Evolutionary conservation across 768 basidiomycete species (phyloP).

Genomic region (Mycena albidolilacea): DNA sequence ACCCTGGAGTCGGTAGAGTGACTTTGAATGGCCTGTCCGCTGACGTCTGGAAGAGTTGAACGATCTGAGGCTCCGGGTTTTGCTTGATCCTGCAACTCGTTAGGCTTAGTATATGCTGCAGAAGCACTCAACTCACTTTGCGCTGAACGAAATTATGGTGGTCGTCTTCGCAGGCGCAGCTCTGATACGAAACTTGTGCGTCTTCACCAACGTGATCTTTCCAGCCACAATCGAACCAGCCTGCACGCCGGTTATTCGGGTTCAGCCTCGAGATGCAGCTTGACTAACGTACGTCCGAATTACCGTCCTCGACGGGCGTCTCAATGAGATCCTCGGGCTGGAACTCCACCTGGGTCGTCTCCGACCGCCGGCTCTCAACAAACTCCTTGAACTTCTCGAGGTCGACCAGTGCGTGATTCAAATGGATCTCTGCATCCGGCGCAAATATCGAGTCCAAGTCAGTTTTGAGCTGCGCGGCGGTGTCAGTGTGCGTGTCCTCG

Average conservation of each 20-base stretch:
- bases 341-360: constrained; percentile 16
- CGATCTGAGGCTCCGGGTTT: constrained; percentile 31
- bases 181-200: constrained; percentile 32
- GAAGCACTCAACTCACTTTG: constrained; percentile 19
- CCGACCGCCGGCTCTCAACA: constrained; percentile 9
- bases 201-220: constrained; percentile 28
- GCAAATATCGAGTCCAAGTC: constrained; percentile 24
- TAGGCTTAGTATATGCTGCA: no score
- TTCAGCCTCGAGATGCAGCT: neutral
- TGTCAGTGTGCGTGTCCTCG: neutral
- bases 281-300: constrained; percentile 13
- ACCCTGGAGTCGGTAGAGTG: neutral
- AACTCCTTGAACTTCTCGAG: constrained; percentile 18
- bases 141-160: constrained; percentile 35
- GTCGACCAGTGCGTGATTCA: constrained; percentile 32
- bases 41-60: constrained; percentile 37
- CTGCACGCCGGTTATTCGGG: constrained; percentile 5
- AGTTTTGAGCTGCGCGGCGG: constrained; percentile 12
- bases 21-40: constrained; percentile 30
- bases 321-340: constrained; percentile 33
- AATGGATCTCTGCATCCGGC: constrained; percentile 32
- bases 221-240: constrained; percentile 36
- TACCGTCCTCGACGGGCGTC: constrained; percentile 27
- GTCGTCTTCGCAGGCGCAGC: constrained; percentile 34
- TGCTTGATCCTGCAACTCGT: constrained; percentile 22